A percentile compares a stretch with the other conserved stretches of the same genome.
phyloP scores from a whole-genome alignment of 2,329 filamentous ascomycete species.

The Lasiodiplodia gonubiensis region DNA sequence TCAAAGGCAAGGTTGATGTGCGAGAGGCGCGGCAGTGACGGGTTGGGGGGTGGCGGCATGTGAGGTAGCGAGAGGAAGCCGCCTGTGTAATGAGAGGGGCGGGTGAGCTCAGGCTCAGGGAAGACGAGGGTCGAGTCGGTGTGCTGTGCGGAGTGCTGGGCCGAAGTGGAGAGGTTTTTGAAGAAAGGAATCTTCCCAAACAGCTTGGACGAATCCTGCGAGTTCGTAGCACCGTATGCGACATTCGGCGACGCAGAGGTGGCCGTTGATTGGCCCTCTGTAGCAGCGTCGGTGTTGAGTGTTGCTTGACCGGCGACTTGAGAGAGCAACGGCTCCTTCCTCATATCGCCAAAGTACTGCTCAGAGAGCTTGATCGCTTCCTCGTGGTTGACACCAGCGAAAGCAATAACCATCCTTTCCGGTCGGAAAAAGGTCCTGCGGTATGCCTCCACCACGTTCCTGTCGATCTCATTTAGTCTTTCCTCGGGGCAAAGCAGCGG shows the following conservation, averaged over 20 bases:
- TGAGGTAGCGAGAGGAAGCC: conserved; percentile 86
- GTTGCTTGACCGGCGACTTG: conserved; percentile 63
- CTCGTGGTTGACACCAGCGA: conserved; percentile 85
- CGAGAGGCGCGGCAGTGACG: conserved; percentile 78
- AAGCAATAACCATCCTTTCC: conserved; percentile 91
- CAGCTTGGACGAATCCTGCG: conserved; percentile 67
- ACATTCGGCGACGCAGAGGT: conserved; percentile 3
- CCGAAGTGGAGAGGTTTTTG: conserved; percentile 83
- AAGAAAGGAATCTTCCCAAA: conserved; percentile 87
- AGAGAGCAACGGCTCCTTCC: conserved; percentile 55
- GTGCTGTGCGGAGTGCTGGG: conserved; percentile 62
- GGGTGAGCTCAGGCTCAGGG: conserved; percentile 62
- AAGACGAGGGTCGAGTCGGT: conserved; percentile 31
- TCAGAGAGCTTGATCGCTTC: conserved; percentile 80
- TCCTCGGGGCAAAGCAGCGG: conserved; percentile 90
- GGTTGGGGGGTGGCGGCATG: conserved; percentile 77
- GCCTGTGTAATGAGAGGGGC: conserved; percentile 84
- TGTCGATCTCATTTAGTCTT: conserved; percentile 75
- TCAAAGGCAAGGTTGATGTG: conserved; percentile 97
- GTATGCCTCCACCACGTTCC: conserved; percentile 76
- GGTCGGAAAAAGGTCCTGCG: conserved; percentile 83
- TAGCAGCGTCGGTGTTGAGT: conserved; percentile 31
- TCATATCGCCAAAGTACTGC: conserved; percentile 92
- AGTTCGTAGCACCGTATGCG: conserved; percentile 34
- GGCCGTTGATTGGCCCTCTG: conserved; percentile 32